These are phyloP conservation scores for Liquidambar formosana DNA, from an alignment of 164 flowering plant genomes.

Conservation along the genomic window DNA sequence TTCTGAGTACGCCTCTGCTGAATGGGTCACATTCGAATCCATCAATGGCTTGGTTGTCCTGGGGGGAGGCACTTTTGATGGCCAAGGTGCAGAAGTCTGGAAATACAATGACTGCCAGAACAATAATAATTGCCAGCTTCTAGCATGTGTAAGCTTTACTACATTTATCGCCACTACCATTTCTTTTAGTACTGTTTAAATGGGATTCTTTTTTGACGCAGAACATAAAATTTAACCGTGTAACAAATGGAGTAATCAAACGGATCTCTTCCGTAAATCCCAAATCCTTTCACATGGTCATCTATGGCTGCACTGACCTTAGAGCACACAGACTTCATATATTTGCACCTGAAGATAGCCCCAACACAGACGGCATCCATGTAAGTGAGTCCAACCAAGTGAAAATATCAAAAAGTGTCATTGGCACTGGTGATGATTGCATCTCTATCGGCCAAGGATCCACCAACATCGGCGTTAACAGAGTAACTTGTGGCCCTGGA, in stretches of 20 bases:
- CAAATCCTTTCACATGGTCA: slow-evolving; percentile 42
- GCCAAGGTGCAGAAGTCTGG: slow-evolving; percentile 49
- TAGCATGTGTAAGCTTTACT: slow-evolving; percentile 45
- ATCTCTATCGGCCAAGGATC: slow-evolving; percentile 39
- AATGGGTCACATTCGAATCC: slow-evolving; percentile 39
- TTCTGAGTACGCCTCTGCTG: slow-evolving; percentile 20
- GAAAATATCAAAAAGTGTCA: slow-evolving; percentile 20
- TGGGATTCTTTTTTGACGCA: no score
- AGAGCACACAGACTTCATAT: slow-evolving; percentile 21
- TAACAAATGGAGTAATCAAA: slow-evolving; percentile 29
- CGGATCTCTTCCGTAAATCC: slow-evolving; percentile 36
- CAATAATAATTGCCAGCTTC: slow-evolving; percentile 24
- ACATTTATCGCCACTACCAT: no score
- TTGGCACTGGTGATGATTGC: slow-evolving; percentile 58
- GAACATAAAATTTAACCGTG: slow-evolving; percentile 34
- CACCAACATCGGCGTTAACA: slow-evolving; percentile 25
- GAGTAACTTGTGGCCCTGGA: slow-evolving; percentile 50
- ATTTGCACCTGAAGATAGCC: slow-evolving; percentile 50
- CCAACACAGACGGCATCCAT: slow-evolving; percentile 60
- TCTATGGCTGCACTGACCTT: slow-evolving; percentile 20
- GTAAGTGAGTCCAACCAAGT: slow-evolving; percentile 34
- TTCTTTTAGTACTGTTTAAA: no score
- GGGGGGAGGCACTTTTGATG: slow-evolving; percentile 53
- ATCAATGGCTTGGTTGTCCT: slow-evolving; percentile 36
- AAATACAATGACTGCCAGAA: slow-evolving; percentile 26